Evolutionary conservation across 2,329 filamentous ascomycete species (phyloP).

Genomic region (Cladophialophora psammophila): DNA sequence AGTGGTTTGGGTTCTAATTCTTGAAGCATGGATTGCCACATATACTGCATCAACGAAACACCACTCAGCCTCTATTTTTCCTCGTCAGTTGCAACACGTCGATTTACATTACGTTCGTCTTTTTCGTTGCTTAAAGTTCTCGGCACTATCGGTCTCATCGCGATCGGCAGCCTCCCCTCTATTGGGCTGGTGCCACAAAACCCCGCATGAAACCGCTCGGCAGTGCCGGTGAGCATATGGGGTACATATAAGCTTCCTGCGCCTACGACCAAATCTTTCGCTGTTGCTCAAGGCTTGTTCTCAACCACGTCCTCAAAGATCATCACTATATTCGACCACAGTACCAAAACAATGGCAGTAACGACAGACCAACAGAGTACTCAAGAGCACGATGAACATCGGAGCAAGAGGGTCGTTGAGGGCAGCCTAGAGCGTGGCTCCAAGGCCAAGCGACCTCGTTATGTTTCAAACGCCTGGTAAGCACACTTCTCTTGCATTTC

Average conservation of each 20-base stretch:
- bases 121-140: background rate
- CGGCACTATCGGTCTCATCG: background rate
- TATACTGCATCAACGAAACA: background rate
- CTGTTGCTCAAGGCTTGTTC: background rate
- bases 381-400: background rate
- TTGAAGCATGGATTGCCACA: background rate
- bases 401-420: too few species aligned
- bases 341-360: background rate
- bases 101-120: background rate
- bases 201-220: too few species aligned
- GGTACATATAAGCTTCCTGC: too few species aligned
- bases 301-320: background rate
- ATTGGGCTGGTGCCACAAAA: too few species aligned
- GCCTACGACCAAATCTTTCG: too few species aligned
- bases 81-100: background rate
- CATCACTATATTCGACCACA: background rate
- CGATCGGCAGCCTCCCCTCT: too few species aligned
- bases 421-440: background rate
- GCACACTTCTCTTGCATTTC: background rate
- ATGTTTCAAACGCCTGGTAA: conserved; percentile 24
- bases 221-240: too few species aligned
- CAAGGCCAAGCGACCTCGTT: conserved; percentile 15
- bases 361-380: background rate
- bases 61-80: background rate
- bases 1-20: conserved; percentile 20